Conservation (phyloP, 306 rosid genomes). For the Trifolium subterraneum region DNA sequence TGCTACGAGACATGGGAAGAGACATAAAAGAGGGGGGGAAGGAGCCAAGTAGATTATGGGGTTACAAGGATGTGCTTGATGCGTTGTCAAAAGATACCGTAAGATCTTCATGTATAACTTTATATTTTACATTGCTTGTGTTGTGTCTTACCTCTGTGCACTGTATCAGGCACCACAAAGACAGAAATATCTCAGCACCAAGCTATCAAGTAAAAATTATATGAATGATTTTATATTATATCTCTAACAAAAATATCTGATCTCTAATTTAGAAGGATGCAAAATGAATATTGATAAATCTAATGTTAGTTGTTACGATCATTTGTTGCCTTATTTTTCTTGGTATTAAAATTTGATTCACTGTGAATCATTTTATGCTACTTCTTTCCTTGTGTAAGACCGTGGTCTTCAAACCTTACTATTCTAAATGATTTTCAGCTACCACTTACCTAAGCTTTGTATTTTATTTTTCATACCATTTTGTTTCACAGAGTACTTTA, state of each 20-base stretch:
- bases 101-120: neutral
- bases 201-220: neutral
- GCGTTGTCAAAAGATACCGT: no score
- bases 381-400: neutral
- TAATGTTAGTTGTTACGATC: neutral
- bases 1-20: neutral
- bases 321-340: neutral
- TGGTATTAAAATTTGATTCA: neutral
- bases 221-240: no score
- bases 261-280: neutral
- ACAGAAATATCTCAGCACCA: neutral
- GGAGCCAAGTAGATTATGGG: no score
- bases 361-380: neutral
- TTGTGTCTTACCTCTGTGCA: neutral
- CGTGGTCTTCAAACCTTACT: no score
- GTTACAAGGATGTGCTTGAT: no score
- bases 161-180: neutral
- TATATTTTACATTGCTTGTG: neutral
- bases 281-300: neutral
- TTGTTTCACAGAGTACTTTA: conserved; percentile 6
- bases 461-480: neutral
- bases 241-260: neutral
- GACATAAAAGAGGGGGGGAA: no score
- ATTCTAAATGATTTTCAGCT: neutral
- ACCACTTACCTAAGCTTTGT: neutral